A percentile compares a stretch with the other conserved stretches of the same genome.
Evolutionary conservation across 768 basidiomycete genomes (phyloP).

Genomic region (Boletus pseudo-olivaceus): DNA sequence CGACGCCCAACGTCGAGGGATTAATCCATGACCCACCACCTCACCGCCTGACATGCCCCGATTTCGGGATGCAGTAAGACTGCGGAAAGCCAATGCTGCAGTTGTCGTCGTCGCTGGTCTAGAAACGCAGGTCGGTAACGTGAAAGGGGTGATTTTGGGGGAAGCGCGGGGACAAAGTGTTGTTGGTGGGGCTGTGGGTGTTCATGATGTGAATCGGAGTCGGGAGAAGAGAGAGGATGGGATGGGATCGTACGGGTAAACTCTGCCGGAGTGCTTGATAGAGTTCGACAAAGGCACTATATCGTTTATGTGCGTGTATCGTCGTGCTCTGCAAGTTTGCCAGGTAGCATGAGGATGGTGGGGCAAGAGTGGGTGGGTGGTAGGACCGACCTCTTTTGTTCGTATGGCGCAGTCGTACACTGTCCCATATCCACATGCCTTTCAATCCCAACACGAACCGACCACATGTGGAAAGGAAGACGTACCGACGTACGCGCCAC

Average conservation of each 20-base stretch:
- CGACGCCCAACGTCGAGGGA: too few relatives aligned
- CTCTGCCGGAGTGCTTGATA: constrained; percentile 44
- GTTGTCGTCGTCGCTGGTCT: constrained; percentile 53
- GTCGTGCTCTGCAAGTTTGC: constrained; percentile 44
- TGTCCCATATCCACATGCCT: constrained; percentile 6
- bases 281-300: constrained; percentile 61
- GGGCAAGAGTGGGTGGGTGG: neutral
- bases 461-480: neutral
- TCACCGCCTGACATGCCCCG: constrained; percentile 56
- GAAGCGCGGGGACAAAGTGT: constrained; percentile 53
- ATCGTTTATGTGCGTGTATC: constrained; percentile 65
- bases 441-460: neutral
- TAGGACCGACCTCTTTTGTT: constrained; percentile 50
- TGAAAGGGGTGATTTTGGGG: constrained; percentile 66
- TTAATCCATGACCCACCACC: constrained; percentile 57
- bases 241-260: constrained; percentile 43
- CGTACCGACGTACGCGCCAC: constrained; percentile 66
- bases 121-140: constrained; percentile 68
- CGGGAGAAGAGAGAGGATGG: neutral
- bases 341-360: neutral
- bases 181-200: constrained; percentile 40
- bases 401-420: constrained; percentile 71
- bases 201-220: neutral
- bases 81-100: constrained; percentile 64
- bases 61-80: constrained; percentile 69